These are phyloP conservation scores for Piper longum DNA, from an alignment of 164 flowering plant genomes.

Conservation along the genomic window DNA sequence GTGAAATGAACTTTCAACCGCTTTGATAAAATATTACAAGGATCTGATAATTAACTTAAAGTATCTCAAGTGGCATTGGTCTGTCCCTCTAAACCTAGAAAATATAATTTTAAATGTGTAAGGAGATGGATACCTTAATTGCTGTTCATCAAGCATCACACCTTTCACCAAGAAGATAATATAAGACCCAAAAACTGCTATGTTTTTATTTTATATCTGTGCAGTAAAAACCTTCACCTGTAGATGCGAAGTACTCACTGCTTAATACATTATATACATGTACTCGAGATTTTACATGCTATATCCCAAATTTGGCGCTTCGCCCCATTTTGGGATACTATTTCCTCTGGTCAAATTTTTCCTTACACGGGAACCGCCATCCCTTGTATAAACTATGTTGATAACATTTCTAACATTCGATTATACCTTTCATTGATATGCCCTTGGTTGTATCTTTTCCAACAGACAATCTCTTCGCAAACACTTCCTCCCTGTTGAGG, in stretches of 20 bases:
- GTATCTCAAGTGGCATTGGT: too few species aligned
- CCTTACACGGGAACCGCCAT: neutral
- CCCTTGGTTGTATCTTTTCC: neutral
- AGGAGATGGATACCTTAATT: too few species aligned
- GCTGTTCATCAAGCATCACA: too few species aligned
- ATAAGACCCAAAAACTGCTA: too few species aligned
- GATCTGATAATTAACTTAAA: too few species aligned
- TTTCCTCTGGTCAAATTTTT: neutral
- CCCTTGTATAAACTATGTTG: slow-evolving; percentile 1
- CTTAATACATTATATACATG: neutral
- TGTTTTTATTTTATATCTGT: too few species aligned
- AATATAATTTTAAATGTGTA: too few species aligned
- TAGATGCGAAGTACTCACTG: neutral
- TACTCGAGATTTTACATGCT: neutral
- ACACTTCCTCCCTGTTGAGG: slow-evolving; percentile 83
- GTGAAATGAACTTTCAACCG: too few species aligned
- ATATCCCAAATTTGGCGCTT: slow-evolving; percentile 37
- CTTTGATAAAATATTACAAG: too few species aligned
- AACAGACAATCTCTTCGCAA: slow-evolving; percentile 24
- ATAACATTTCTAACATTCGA: neutral
- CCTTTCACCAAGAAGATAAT: too few species aligned
- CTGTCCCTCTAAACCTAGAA: too few species aligned
- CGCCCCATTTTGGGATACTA: slow-evolving; percentile 29
- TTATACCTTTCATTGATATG: neutral
- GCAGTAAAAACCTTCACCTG: neutral